Base-by-base conservation (phyloP, 2,329 filamentous ascomycete genomes). In the Hypoxylon sp. region DNA sequence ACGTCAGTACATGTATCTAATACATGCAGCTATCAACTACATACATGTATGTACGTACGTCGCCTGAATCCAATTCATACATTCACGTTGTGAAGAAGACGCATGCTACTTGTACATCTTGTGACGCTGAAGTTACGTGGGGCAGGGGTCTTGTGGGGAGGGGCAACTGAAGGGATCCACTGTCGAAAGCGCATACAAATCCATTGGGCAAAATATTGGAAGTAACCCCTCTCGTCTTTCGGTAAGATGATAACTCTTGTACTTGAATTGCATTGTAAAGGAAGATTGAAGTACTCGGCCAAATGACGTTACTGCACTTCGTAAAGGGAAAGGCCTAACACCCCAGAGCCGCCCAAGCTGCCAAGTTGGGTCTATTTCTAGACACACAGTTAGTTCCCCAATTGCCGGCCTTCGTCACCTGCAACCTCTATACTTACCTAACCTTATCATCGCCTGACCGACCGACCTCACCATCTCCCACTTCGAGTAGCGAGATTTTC, bases 291-390 rank as follows among this genome's bases (percentile, higher is more conserved):
- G 36, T 63, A 51, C 58, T 30, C 20, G 46, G 55, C 26, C 38
- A 16, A 52, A 67, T 64, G 66, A 69, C 60, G 60, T 64, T 64
- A 26, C 28, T 63, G 32, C 24, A 45, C 53, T 40, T 62, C 50
- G 30, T 61, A 66, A 64, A 61, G 45, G 61, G 58, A 52, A 62
- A 59, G 59, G 53, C 61, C 65, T 51, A 62, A 62, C 16, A 16
- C 61, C 51, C 55, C 24, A 38, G 60, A 67, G 57, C 65, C 61
- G 61, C 65, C 65, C 61, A 61, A 61, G 26, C 26, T 44, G 40
- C n/a, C n/a, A n/a, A n/a, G n/a, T n/a, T n/a, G n/a, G n/a, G 40
- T 65, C 57, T 65, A 65, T 63, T 65, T 65, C 59, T 65, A 49
- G 62, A 60, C 53, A 55, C 50, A 55, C 26, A 48, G 6, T 57